These are phyloP conservation scores for Sanghuangporus sanghuang DNA, from an alignment of 1,284 basidiomycete species.

Conservation along the genomic window DNA sequence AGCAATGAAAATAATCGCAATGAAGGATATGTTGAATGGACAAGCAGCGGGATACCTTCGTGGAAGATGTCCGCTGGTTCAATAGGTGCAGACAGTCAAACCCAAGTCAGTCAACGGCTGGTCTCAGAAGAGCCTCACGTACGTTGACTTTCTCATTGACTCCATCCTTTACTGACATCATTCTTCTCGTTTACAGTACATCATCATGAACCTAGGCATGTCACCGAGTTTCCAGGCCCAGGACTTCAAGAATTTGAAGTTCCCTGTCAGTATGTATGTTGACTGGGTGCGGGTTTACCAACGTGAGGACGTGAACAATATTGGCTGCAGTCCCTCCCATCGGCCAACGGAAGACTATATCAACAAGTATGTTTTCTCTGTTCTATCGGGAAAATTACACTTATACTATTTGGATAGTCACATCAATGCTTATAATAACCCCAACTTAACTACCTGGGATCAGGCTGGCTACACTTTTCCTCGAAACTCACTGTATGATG, in stretches of 20 bases:
- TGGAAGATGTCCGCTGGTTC: conserved; percentile 42
- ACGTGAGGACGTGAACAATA: conserved; percentile 29
- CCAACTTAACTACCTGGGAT: conserved; percentile 73
- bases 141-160: conserved; percentile 2
- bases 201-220: conserved; percentile 40
- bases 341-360: conserved; percentile 50
- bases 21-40: conserved; percentile 48
- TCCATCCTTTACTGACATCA: neutral
- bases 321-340: conserved; percentile 34
- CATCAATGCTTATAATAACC: conserved; percentile 58
- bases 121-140: conserved; percentile 52
- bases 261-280: conserved; percentile 37
- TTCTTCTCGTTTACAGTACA: conserved; percentile 28
- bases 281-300: conserved; percentile 44
- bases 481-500: conserved; percentile 54
- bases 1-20: conserved; percentile 31
- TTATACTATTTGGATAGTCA: conserved; percentile 42
- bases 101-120: conserved; percentile 37
- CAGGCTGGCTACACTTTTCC: conserved; percentile 65
- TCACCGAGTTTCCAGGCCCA: conserved; percentile 36
- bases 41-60: conserved; percentile 32
- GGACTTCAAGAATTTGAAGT: conserved; percentile 32
- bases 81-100: conserved; percentile 31
- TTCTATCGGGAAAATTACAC: neutral
- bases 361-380: conserved; percentile 35